Percentiles rank a stretch among this genome's conserved stretches.
Evolutionary conservation across 805 yeast genomes (phyloP).

Genomic region (Yamadazyma endophytica): DNA sequence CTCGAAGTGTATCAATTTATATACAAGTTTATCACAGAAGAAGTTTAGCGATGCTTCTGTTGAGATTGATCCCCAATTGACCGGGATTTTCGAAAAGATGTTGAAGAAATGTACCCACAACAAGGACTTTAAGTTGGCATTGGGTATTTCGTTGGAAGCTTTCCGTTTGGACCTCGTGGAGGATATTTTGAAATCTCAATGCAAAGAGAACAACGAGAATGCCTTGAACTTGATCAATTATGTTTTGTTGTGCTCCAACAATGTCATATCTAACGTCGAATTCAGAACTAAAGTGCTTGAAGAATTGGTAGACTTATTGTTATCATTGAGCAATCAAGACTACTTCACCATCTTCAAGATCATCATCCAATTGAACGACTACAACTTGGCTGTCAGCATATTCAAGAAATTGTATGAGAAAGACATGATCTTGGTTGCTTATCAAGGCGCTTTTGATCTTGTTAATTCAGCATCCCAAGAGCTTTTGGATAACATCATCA

Average conservation of each 20-base stretch:
- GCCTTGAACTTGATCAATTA: constrained; percentile 62
- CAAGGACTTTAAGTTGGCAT: constrained; percentile 73
- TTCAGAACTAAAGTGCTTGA: constrained; percentile 67
- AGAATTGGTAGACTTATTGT: constrained; percentile 56
- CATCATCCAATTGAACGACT: constrained; percentile 82
- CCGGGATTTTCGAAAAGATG: constrained; percentile 79
- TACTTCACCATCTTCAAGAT: constrained; percentile 81
- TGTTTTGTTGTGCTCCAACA: constrained; percentile 67
- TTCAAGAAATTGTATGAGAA: constrained; percentile 60
- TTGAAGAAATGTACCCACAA: constrained; percentile 68
- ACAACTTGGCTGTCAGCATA: constrained; percentile 60
- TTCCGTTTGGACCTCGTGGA: constrained; percentile 79
- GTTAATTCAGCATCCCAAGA: constrained; percentile 91
- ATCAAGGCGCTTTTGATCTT: constrained; percentile 92
- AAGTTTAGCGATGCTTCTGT: constrained; percentile 20
- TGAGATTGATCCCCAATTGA: constrained; percentile 57
- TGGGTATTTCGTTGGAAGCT: constrained; percentile 89
- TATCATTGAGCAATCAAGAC: constrained; percentile 61
- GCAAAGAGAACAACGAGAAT: constrained; percentile 43
- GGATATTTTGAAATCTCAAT: constrained; percentile 43
- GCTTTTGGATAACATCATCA: constrained; percentile 56
- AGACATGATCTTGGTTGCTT: constrained; percentile 57
- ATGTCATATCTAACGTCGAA: constrained; percentile 58
- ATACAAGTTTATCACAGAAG: constrained; percentile 61
- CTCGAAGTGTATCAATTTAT: constrained; percentile 84